Evolutionary conservation across 2,329 filamentous ascomycete species (phyloP), one percentile per base, ranked within the genome.

Genomic region (Penicillium nordicum): DNA sequence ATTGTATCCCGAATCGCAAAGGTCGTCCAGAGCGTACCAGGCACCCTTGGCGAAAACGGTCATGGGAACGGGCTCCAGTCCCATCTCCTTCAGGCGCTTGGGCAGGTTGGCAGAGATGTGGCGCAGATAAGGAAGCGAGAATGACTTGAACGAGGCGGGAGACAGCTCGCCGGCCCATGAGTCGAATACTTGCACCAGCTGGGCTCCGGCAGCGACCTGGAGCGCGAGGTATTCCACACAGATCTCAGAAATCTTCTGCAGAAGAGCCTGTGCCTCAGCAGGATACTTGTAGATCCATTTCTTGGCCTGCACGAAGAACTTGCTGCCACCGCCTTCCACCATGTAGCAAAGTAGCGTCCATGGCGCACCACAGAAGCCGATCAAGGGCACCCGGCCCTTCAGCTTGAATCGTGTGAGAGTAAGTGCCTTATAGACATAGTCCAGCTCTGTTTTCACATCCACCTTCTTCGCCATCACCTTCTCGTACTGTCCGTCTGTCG

Each of bases 321-420:
- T 97, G 65, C 89, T 95, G 42, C 94, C 94, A 46, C 94, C 94
- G 16, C 94, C 94, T 76, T 99, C 94, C 18, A 97, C 91, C 94
- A 99, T 99, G 79, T 99, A 99, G 79, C 93, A 96, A 69, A 99
- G 83, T 57, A 99, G 77, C 2, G 94, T 99, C 91, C 94, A 99
- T 0, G 94, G 94, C 8, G 94, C 92, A 53, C 94, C 94, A 68
- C 92, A 97, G 79, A 99, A 99, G 36, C 94, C 94, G 72, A 96
- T 95, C 63, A 99, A 78, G 6, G 94, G 94, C 32, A 99, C 94
- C 44, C 92, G 83, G 0, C 94, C 94, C 46, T 87, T 82, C 50
- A 99, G 78, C 80, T 96, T 97, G 73, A 90, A 83, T 64, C 94
- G 83, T 27, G 94, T 97, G 69, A 97, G 74, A 0, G 92, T 95